Conservation (phyloP, 1,139 yeast genomes). For the Arxiozyma slooffiae region DNA sequence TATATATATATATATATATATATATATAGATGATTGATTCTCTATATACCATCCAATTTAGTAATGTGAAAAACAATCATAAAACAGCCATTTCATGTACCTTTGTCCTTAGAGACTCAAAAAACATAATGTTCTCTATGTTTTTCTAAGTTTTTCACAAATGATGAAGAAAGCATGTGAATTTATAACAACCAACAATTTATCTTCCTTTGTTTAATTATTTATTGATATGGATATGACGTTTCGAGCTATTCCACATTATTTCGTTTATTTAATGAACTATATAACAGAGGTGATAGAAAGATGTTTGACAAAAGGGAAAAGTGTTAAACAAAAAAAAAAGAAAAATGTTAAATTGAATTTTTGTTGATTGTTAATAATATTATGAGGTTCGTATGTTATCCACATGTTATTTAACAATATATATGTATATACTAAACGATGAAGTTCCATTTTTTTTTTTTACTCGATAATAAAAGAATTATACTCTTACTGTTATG, state of each 20-base stretch:
- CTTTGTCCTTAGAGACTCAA: not conserved
- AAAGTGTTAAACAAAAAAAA: no score
- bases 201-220: no score
- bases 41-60: not conserved
- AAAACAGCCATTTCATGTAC: no score
- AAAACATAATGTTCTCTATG: not conserved
- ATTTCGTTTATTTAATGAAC: not conserved
- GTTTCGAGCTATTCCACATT: not conserved
- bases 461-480: not conserved
- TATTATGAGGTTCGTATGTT: not conserved
- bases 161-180: not conserved
- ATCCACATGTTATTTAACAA: not conserved
- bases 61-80: not conserved
- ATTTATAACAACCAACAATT: not conserved
- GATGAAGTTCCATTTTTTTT: not conserved
- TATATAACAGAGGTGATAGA: no score
- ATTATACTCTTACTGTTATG: not conserved
- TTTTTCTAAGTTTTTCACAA: not conserved
- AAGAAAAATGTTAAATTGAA: not conserved
- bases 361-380: no score
- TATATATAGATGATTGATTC: no score
- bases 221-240: not conserved
- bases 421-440: not conserved
- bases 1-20: no score
- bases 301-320: no score